Base-by-base conservation (phyloP, 2,329 filamentous ascomycete species). In the Sclerotinia sclerotiorum region DNA sequence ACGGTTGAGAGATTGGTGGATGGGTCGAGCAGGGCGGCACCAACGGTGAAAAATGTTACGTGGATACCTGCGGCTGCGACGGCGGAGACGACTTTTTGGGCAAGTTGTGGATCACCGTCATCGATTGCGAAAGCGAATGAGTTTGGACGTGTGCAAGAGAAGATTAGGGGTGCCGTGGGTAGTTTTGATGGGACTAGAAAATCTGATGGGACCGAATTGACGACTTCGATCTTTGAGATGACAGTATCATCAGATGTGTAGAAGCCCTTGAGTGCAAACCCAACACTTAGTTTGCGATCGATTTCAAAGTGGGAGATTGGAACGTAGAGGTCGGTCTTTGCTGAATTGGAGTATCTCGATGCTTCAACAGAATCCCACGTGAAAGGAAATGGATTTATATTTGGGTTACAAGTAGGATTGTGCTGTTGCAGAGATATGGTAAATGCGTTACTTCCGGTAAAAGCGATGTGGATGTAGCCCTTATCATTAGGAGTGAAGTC, bases 91-190 rank as follows among this genome's bases (percentile, higher is more conserved):
- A 90, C 86, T 70, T 85, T 78, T 77, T 87, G 83, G 1, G 87
- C 87, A 68, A 84, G 82, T 46, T 79, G 74, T 58, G 88, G 88
- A 63, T 84, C 81, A 29, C 88, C 89, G 76, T 91, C 89, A 75
- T 91, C 89, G 71, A 91, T 90, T 62, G 88, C 88, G 76, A 91
- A 90, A 1, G 89, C 89, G 76, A 91, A 90, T 0, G 85, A 88
- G 79, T 90, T 89, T 58, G 88, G 88, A 24, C 88, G 83, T 72
- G 84, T 88, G 81, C 89, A 91, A 8, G 84, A 81, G 73, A 90
- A 86, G 57, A 88, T 80, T 46, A 91, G 80, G 27, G 82, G 83
- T 8, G 88, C 88, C 1, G 83, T 88, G 0, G 87, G 83, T 42
- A 88, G 79, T 78, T 90, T 90, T 68, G 79, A 78, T 1, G 88